Evolutionary conservation across 2,329 filamentous ascomycete species (phyloP).

Genomic region (Tothia fuscella): DNA sequence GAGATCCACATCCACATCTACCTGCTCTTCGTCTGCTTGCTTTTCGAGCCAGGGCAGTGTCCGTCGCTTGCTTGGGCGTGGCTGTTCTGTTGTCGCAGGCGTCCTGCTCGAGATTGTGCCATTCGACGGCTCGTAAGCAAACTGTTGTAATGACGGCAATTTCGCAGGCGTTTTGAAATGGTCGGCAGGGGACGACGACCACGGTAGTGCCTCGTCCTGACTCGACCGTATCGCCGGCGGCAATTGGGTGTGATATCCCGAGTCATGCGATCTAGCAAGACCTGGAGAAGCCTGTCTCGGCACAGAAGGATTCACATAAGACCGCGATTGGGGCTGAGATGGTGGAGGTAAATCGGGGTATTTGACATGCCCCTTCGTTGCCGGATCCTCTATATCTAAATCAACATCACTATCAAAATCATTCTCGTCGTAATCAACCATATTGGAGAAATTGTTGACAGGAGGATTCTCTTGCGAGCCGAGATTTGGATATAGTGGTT

Average conservation of each 20-base stretch:
- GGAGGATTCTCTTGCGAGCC: constrained; percentile 7
- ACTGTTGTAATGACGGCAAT: constrained; percentile 11
- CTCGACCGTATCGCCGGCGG: neutral
- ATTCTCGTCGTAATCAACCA: constrained; percentile 59
- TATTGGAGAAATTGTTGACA: constrained; percentile 30
- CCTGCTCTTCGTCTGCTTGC: constrained; percentile 25
- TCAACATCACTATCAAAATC: constrained; percentile 80
- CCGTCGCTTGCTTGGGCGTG: constrained; percentile 42
- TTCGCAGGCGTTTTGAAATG: constrained; percentile 25
- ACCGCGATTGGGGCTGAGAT: neutral
- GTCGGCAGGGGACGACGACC: constrained; percentile 25
- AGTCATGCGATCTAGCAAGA: neutral
- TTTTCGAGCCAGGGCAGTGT: constrained; percentile 48
- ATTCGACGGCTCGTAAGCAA: constrained; percentile 5
- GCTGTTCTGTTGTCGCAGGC: neutral
- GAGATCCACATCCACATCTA: constrained; percentile 16
- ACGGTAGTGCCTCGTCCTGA: constrained; percentile 8
- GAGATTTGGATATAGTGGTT: constrained; percentile 10
- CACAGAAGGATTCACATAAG: constrained; percentile 2
- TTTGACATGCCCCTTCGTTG: constrained; percentile 30
- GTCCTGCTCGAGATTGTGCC: neutral
- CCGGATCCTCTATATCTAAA: constrained; percentile 55
- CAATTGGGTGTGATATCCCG: neutral
- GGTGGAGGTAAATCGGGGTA: constrained; percentile 22
- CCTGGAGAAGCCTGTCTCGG: neutral